phyloP scores from a whole-genome alignment of 345 rosid genomes.

The Ceriops tagal region DNA sequence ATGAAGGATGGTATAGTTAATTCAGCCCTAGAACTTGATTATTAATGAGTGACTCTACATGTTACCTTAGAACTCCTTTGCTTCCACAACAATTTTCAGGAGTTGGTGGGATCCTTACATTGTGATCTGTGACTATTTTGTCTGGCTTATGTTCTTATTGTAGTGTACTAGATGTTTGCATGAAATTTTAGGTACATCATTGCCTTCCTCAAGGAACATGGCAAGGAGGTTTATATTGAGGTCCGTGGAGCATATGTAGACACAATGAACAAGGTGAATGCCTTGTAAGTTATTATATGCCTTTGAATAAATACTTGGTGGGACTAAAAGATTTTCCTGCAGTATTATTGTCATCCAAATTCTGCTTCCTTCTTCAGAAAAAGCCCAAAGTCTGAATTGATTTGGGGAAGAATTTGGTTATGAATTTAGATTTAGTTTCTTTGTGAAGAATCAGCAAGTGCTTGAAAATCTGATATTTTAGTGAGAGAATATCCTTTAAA shows the following conservation, averaged over 20 bases:
- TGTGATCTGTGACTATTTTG: slow-evolving; percentile 3
- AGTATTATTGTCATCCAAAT: too few species aligned
- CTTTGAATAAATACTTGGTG: not conserved
- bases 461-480: too few species aligned
- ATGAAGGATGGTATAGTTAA: not conserved
- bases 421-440: too few species aligned
- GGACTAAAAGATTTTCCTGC: not conserved
- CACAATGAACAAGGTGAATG: slow-evolving; percentile 96
- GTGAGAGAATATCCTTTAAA: too few species aligned
- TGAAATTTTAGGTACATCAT: slow-evolving; percentile 63
- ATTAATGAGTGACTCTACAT: too few species aligned
- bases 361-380: too few species aligned
- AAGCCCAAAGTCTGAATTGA: too few species aligned
- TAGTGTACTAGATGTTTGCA: slow-evolving; percentile 10
- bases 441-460: too few species aligned
- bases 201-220: slow-evolving; percentile 88
- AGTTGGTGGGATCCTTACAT: not conserved
- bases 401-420: too few species aligned
- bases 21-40: too few species aligned
- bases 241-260: slow-evolving; percentile 90
- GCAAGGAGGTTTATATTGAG: slow-evolving; percentile 79
- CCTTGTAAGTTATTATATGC: slow-evolving; percentile 4
- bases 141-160: slow-evolving; percentile 12
- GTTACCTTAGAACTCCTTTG: not conserved
- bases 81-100: not conserved